Base-by-base conservation (phyloP, 1,284 basidiomycete species). In the Dichomitus squalens region DNA sequence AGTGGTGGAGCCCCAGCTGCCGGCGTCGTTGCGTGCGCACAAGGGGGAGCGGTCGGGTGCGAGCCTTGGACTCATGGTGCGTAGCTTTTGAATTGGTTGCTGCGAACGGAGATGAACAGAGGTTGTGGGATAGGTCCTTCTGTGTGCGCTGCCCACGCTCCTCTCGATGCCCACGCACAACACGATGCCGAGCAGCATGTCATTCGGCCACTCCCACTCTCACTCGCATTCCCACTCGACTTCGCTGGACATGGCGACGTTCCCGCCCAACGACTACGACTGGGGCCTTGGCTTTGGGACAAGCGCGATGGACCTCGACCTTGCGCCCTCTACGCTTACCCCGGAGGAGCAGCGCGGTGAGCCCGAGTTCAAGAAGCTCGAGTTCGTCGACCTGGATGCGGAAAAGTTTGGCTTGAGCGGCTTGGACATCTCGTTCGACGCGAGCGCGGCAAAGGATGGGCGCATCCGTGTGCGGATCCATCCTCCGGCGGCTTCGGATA, bases 381-480 rank as follows among this genome's bases (percentile, higher is more conserved):
- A 85, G 67, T 83, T 87, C 62, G 74, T 78, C 25, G 79, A 83
- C 59, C 65, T 76, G 47, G 79, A 79, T 49, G 76, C 77, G 35
- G 76, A 81, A 52, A 76, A 77, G 33, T 76, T 82, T 34, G 80
- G 75, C 49, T 75, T 88, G 46, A 80, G 80, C 56, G 83, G 80
- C 46, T 74, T 91, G 53, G 84, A 88, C 64, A 85, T 92, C 68
- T 87, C 86, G 41, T 89, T 91, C 66, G 87, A 89, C 61, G 75
- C 86, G 38, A 78, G 76, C 35, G 75, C 84, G 36, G 76, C 80
- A 44, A 81, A 86, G 62, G 81, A 87, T 66, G 86, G 88, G 57
- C 87, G 84, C 73, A 86, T 90, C 64, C 85, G 85, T 57, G 87
- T 90, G 40, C 80, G 84, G 60, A 88, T 90, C 62, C 85, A 90